phyloP scores from a whole-genome alignment of 441 rosid genomes.

The Manihot esculenta region DNA sequence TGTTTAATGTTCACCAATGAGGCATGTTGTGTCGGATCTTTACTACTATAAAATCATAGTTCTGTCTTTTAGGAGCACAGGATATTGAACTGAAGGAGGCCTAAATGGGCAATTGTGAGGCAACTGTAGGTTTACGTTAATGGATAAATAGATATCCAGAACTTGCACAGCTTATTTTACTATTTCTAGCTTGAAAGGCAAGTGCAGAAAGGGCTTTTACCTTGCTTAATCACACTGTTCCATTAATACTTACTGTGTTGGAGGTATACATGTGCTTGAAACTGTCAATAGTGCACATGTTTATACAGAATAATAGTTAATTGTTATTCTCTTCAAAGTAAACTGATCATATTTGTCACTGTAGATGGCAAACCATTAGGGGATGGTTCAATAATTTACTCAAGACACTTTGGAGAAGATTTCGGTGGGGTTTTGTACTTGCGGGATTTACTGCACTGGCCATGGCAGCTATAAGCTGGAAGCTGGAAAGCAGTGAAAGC shows the following conservation, averaged over 20 bases:
- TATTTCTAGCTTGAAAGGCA: neutral
- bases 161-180: no score
- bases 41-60: no score
- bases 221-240: neutral
- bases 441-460: constrained; percentile 65
- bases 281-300: constrained; percentile 9
- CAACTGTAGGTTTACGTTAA: no score
- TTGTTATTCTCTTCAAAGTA: constrained; percentile 13
- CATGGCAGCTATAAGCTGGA: constrained; percentile 88
- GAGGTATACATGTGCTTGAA: constrained; percentile 3
- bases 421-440: constrained; percentile 65
- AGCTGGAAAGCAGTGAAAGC: constrained; percentile 73
- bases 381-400: constrained; percentile 56
- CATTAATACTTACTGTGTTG: constrained; percentile 3
- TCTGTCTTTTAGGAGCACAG: no score
- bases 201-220: neutral
- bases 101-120: no score
- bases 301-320: neutral
- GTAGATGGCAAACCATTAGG: constrained; percentile 52
- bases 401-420: constrained; percentile 58
- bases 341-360: constrained; percentile 10
- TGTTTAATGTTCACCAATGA: no score
- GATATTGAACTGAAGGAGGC: no score
- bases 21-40: no score
- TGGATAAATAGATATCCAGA: no score